Evolutionary conservation across 495 filamentous ascomycete genomes (phyloP).

Genomic region (Talaromyces trachyspermus): DNA sequence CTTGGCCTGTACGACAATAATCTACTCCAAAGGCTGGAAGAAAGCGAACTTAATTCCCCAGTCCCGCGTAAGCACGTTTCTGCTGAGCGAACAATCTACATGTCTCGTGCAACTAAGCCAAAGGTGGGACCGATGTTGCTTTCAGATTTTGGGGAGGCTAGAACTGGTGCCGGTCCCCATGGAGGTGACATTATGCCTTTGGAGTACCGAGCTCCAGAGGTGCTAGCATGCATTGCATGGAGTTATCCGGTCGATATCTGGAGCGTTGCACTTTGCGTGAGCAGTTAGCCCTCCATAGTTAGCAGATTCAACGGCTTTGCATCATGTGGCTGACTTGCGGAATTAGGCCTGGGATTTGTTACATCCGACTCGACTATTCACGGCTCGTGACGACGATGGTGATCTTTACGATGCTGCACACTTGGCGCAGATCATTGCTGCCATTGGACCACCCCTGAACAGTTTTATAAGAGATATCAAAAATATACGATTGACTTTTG

Average conservation of each 20-base stretch:
- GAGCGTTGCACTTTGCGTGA: slow-evolving; percentile 27
- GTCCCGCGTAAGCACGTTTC: slow-evolving; percentile 28
- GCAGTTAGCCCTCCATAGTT: slow-evolving; percentile 23
- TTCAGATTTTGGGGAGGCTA: slow-evolving; percentile 33
- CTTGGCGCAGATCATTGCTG: slow-evolving; percentile 18
- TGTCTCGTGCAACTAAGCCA: slow-evolving; percentile 23
- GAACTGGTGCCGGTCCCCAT: slow-evolving; percentile 19
- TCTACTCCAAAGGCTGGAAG: slow-evolving; percentile 21
- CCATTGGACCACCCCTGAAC: slow-evolving; percentile 19
- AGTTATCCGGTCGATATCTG: slow-evolving; percentile 35
- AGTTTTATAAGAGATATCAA: slow-evolving; percentile 17
- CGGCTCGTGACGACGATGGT: slow-evolving; percentile 11
- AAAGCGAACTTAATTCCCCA: slow-evolving; percentile 21
- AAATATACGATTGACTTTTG: slow-evolving; percentile 20
- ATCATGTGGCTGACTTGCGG: not conserved
- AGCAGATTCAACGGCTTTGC: not conserved
- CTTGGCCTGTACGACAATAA: slow-evolving; percentile 25
- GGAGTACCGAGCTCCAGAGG: slow-evolving; percentile 30
- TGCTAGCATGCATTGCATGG: slow-evolving; percentile 26
- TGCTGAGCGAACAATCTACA: slow-evolving; percentile 24
- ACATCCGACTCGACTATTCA: slow-evolving; percentile 18
- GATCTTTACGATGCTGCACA: slow-evolving; percentile 16
- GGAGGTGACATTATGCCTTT: slow-evolving; percentile 27
- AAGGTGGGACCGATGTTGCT: slow-evolving; percentile 20
- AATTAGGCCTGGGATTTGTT: slow-evolving; percentile 21